Conservation (phyloP, 768 basidiomycete genomes). For the Galerina sulciceps region DNA sequence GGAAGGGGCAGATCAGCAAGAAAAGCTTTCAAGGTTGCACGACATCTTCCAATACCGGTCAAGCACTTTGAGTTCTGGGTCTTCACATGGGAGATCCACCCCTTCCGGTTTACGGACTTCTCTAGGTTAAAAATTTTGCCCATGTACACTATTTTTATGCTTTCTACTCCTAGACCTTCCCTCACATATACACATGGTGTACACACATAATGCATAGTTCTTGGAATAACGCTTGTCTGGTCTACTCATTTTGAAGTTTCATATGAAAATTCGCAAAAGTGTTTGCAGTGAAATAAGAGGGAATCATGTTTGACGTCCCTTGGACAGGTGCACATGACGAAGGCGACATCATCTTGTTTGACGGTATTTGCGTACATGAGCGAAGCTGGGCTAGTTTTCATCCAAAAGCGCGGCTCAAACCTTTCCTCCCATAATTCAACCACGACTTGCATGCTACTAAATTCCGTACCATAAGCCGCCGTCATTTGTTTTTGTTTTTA, state of each 20-base stretch:
- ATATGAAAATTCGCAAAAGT: too few relatives aligned
- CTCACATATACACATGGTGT: neutral
- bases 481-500: neutral
- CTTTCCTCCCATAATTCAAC: neutral
- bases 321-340: too few relatives aligned
- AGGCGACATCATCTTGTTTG: too few relatives aligned
- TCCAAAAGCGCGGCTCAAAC: too few relatives aligned
- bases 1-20: slow-evolving; percentile 46
- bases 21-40: slow-evolving; percentile 75
- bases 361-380: too few relatives aligned
- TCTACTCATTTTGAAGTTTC: too few relatives aligned
- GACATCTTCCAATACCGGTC: slow-evolving; percentile 84
- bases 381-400: too few relatives aligned
- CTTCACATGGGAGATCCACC: slow-evolving; percentile 39
- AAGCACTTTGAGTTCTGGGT: slow-evolving; percentile 58
- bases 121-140: slow-evolving; percentile 23
- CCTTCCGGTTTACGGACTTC: slow-evolving; percentile 35
- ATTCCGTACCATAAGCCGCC: neutral
- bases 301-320: too few relatives aligned
- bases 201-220: too few relatives aligned
- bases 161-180: neutral
- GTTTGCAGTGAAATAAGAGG: too few relatives aligned
- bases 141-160: slow-evolving; percentile 16
- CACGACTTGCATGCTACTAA: neutral
- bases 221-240: too few relatives aligned